These are phyloP conservation scores for Paxillus ammoniavirescens DNA, from an alignment of 768 basidiomycete species.

Conservation along the genomic window DNA sequence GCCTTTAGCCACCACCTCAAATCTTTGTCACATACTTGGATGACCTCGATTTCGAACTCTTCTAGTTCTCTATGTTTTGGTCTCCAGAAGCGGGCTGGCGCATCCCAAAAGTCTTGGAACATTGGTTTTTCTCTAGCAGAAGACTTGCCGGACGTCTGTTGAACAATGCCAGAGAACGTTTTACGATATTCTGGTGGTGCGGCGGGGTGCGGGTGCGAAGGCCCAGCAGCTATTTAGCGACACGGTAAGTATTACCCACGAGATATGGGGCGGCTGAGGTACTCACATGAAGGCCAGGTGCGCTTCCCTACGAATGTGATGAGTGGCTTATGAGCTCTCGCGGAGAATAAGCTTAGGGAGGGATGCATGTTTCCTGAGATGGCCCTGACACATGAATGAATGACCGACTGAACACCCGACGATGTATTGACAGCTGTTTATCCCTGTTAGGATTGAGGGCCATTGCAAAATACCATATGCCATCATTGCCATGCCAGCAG, in stretches of 20 bases:
- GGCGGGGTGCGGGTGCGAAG: constrained; percentile 58
- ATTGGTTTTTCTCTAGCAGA: constrained; percentile 5
- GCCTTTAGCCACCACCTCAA: not conserved
- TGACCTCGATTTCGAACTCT: constrained; percentile 61
- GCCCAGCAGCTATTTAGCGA: constrained; percentile 32
- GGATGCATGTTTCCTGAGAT: constrained; percentile 27
- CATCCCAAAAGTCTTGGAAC: constrained; percentile 64
- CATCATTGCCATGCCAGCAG: not conserved
- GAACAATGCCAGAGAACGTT: constrained; percentile 44
- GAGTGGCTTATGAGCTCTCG: constrained; percentile 53
- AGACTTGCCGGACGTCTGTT: constrained; percentile 22
- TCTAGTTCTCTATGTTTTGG: constrained; percentile 47
- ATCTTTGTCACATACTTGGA: constrained; percentile 47
- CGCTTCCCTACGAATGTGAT: constrained; percentile 66
- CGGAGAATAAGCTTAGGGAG: constrained; percentile 35
- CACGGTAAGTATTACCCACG: not conserved
- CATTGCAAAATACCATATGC: constrained; percentile 14
- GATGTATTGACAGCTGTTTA: constrained; percentile 16
- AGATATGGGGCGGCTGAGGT: not conserved
- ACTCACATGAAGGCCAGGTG: constrained; percentile 45
- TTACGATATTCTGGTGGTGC: constrained; percentile 62
- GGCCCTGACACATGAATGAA: not conserved
- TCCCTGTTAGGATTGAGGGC: constrained; percentile 17
- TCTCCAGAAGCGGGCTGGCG: constrained; percentile 58
- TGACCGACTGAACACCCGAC: not conserved